Evolutionary conservation across 2,329 filamentous ascomycete genomes (phyloP).

Genomic region (Neonectria faginata): DNA sequence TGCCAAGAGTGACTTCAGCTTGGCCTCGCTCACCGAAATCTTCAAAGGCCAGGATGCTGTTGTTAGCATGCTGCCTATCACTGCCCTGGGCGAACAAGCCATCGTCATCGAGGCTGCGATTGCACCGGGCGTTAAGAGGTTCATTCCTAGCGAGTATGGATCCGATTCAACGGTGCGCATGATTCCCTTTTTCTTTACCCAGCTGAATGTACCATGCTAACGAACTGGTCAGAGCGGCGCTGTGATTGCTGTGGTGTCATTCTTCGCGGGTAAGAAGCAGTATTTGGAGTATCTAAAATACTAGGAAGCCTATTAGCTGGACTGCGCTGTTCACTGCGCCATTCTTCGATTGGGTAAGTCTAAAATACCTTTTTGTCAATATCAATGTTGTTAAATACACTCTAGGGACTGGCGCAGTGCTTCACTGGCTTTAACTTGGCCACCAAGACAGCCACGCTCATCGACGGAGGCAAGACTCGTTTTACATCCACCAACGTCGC

Average conservation of each 20-base stretch:
- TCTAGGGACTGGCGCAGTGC: neutral
- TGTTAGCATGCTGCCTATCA: neutral
- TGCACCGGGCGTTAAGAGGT: neutral
- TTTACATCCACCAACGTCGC: neutral
- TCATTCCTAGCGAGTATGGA: neutral
- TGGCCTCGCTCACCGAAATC: neutral
- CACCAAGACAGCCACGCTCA: neutral
- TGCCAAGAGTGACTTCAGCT: neutral
- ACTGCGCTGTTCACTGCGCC: neutral
- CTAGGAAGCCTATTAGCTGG: neutral
- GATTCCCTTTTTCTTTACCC: neutral
- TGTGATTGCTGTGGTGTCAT: neutral
- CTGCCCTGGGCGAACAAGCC: neutral
- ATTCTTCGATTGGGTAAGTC: neutral
- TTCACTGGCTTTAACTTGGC: conserved; percentile 17
- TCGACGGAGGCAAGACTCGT: neutral
- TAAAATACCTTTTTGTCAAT: neutral
- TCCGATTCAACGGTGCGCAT: neutral
- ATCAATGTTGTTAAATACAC: neutral
- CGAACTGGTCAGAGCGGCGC: neutral
- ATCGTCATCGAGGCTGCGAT: neutral
- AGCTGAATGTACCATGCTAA: neutral
- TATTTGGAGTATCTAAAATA: neutral
- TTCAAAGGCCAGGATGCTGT: neutral
- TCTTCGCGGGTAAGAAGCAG: neutral